These are phyloP conservation scores for Metarhizium robertsii DNA, from an alignment of 2,329 filamentous ascomycete genomes.

Conservation along the genomic window DNA sequence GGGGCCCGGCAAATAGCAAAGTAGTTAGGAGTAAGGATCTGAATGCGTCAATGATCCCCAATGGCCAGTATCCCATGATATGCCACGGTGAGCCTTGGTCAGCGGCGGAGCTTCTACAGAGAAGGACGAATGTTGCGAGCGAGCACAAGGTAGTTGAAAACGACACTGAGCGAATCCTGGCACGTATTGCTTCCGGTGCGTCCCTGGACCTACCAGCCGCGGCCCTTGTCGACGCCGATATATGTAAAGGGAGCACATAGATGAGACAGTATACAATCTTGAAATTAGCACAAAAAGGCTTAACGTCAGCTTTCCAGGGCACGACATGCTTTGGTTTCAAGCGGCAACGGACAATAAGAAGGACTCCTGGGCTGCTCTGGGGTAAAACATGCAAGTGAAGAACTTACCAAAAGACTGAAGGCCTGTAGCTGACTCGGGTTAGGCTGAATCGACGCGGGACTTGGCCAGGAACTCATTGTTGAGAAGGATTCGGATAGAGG, in stretches of 20 bases:
- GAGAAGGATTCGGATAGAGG: no score
- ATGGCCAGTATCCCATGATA: conserved; percentile 73
- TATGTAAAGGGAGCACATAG: conserved; percentile 88
- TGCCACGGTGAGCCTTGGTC: conserved; percentile 34
- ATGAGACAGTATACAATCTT: conserved; percentile 70
- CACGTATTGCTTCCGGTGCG: conserved; percentile 80
- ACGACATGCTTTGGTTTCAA: background rate
- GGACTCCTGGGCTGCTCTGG: background rate
- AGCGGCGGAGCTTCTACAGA: conserved; percentile 22
- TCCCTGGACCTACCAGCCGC: conserved; percentile 73
- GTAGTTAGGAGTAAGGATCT: conserved; percentile 61
- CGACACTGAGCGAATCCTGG: conserved; percentile 72
- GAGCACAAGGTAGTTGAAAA: conserved; percentile 64
- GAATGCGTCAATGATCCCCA: conserved; percentile 54
- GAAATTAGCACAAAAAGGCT: background rate
- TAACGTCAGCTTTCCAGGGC: background rate
- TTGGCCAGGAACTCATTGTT: background rate
- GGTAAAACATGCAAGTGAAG: background rate
- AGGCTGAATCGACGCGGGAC: background rate
- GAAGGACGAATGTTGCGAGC: conserved; percentile 55
- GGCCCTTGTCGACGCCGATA: conserved; percentile 69
- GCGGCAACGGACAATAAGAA: no score
- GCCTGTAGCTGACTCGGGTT: conserved; percentile 14
- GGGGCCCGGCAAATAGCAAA: conserved; percentile 72
- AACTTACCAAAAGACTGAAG: conserved; percentile 21